Conservation (phyloP, 2,329 filamentous ascomycete genomes). For the Microcyclospora pomicola region DNA sequence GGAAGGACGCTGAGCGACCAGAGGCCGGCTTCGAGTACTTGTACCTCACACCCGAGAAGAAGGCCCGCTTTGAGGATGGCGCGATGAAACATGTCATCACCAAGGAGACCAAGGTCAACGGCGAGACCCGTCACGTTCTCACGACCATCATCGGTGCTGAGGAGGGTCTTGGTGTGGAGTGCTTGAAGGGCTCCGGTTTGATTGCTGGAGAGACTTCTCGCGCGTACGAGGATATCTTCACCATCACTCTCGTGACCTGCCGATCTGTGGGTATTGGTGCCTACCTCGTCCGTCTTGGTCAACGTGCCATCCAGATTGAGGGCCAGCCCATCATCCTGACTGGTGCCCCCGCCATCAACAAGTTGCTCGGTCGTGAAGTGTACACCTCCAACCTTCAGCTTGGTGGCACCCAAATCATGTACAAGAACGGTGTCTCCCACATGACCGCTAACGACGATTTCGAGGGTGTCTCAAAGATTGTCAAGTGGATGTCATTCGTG, state of each 20-base stretch:
- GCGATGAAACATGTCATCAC: conserved; percentile 68
- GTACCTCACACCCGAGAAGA: conserved; percentile 75
- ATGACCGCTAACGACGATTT: conserved; percentile 98
- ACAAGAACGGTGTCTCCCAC: conserved; percentile 98
- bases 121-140: conserved; percentile 86
- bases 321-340: conserved; percentile 98
- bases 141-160: conserved; percentile 85
- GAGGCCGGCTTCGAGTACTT: conserved; percentile 93
- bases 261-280: conserved; percentile 98
- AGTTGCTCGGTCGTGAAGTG: conserved; percentile 90
- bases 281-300: conserved; percentile 93
- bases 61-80: conserved; percentile 72
- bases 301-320: conserved; percentile 97
- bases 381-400: conserved; percentile 99
- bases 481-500: conserved; percentile 95
- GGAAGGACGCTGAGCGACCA: conserved; percentile 72
- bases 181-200: conserved; percentile 87
- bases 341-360: conserved; percentile 94
- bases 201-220: conserved; percentile 95
- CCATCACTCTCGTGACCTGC: conserved; percentile 91
- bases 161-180: conserved; percentile 95
- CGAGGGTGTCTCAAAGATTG: conserved; percentile 92
- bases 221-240: conserved; percentile 98
- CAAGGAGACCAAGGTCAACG: conserved; percentile 71
- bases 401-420: conserved; percentile 99